These are phyloP conservation scores for Penicillium bovifimosum DNA, from an alignment of 495 filamentous ascomycete genomes.

Conservation along the genomic window DNA sequence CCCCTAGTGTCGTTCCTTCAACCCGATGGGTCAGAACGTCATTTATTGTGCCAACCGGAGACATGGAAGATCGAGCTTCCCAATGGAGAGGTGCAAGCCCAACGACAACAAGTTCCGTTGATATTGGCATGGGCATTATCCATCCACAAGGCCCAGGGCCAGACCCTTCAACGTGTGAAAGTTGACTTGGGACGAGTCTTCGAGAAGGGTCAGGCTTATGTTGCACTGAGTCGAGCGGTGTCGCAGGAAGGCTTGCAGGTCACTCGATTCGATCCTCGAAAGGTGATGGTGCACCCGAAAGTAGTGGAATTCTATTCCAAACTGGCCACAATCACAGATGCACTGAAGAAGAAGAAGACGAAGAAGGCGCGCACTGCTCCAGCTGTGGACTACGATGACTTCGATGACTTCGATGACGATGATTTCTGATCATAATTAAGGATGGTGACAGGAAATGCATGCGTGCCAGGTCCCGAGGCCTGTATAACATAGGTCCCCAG, in stretches of 20 bases:
- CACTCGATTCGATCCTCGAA: slow-evolving; percentile 76
- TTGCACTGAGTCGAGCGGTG: slow-evolving; percentile 68
- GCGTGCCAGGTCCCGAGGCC: no score
- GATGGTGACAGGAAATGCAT: no score
- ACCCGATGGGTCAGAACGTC: slow-evolving; percentile 69
- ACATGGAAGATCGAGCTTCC: slow-evolving; percentile 95
- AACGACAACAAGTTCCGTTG: slow-evolving; percentile 57
- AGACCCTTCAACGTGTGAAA: slow-evolving; percentile 91
- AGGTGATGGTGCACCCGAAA: slow-evolving; percentile 90
- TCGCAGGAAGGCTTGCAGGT: slow-evolving; percentile 85
- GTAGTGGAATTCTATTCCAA: slow-evolving; percentile 81
- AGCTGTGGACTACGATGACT: slow-evolving; percentile 17
- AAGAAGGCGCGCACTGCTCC: no score
- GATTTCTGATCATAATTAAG: slow-evolving; percentile 9
- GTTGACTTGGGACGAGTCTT: slow-evolving; percentile 90
- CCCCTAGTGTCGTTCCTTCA: slow-evolving; percentile 78
- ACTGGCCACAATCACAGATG: slow-evolving; percentile 51
- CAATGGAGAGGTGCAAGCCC: slow-evolving; percentile 88
- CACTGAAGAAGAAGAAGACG: slow-evolving; percentile 33
- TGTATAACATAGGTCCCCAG: no score
- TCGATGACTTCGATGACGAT: slow-evolving; percentile 35
- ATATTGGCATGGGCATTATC: slow-evolving; percentile 96
- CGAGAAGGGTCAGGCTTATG: slow-evolving; percentile 77
- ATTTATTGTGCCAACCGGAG: slow-evolving; percentile 78
- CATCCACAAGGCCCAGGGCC: slow-evolving; percentile 97